These are phyloP conservation scores for Pseudohalonectria lignicola DNA, from an alignment of 2,329 filamentous ascomycete genomes.

Conservation along the genomic window DNA sequence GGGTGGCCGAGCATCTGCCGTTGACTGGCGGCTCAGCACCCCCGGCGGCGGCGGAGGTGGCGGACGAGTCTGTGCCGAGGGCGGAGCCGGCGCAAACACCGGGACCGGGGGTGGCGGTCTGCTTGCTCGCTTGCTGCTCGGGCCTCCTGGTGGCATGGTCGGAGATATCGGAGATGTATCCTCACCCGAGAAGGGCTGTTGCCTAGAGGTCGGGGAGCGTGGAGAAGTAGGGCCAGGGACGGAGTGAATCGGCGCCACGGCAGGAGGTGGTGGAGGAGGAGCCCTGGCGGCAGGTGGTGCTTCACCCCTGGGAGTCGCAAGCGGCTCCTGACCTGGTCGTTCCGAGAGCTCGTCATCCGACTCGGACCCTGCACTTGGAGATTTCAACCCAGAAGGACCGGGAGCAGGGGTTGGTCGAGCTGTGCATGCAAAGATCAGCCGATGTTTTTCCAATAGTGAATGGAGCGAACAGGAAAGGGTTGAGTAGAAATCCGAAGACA, in stretches of 20 bases:
- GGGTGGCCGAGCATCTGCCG: conserved; percentile 37
- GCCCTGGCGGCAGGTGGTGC: conserved; percentile 24
- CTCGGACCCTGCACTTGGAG: conserved; percentile 68
- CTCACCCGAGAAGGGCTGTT: conserved; percentile 21
- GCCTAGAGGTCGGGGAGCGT: conserved; percentile 22
- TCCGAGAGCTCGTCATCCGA: conserved; percentile 79
- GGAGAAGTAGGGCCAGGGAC: conserved; percentile 23
- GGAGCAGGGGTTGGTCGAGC: conserved; percentile 51
- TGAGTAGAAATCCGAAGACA: too few relatives aligned
- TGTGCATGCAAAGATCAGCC: too few relatives aligned
- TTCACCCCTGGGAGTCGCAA: conserved; percentile 26
- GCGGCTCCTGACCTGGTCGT: conserved; percentile 29
- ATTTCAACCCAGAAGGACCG: conserved; percentile 38
- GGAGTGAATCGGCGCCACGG: conserved; percentile 27
- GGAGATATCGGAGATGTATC: conserved; percentile 24
- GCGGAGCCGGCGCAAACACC: conserved; percentile 31
- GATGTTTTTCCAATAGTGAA: too few relatives aligned
- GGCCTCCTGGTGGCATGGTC: conserved; percentile 18
- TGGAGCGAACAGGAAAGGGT: too few relatives aligned
- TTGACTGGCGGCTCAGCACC: conserved; percentile 44
- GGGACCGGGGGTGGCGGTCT: conserved; percentile 52
- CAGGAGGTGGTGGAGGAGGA: conserved; percentile 34
- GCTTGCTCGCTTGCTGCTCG: conserved; percentile 41
- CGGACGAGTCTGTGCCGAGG: conserved; percentile 44
- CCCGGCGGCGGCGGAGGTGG: conserved; percentile 56